A percentile compares a stretch with the other conserved stretches of the same genome.
Evolutionary conservation across 2,329 filamentous ascomycete genomes (phyloP).

Genomic region (Trichoderma breve): DNA sequence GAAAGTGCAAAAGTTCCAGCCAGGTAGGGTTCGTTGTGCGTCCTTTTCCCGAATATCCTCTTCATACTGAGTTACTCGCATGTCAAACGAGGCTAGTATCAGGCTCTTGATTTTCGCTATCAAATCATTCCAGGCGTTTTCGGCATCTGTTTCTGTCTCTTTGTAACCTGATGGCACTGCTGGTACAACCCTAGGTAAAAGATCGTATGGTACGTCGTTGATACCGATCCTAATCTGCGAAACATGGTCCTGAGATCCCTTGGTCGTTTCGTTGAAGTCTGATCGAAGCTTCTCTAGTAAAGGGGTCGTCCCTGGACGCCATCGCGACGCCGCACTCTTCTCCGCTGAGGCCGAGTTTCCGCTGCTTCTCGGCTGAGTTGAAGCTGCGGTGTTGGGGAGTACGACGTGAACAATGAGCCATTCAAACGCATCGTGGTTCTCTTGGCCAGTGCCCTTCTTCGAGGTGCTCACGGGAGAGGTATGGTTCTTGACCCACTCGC

Average conservation of each 20-base stretch:
- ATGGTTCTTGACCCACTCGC: conserved; percentile 87
- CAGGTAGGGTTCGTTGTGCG: conserved; percentile 77
- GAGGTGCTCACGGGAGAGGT: conserved; percentile 59
- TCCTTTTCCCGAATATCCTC: conserved; percentile 96
- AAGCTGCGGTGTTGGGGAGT: conserved; percentile 77
- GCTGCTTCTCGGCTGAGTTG: conserved; percentile 69
- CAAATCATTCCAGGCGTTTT: conserved; percentile 79
- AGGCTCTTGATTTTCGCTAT: conserved; percentile 82
- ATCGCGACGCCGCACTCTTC: conserved; percentile 67
- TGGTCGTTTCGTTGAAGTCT: conserved; percentile 78
- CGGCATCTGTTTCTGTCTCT: conserved; percentile 74
- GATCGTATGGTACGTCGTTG: conserved; percentile 65
- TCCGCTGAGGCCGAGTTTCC: conserved; percentile 59
- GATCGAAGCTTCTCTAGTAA: conserved; percentile 85
- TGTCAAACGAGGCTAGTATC: conserved; percentile 87
- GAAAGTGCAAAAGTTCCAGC: conserved; percentile 99
- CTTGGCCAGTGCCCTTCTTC: conserved; percentile 61
- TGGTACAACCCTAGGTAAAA: conserved; percentile 60
- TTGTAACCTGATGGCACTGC: conserved; percentile 62
- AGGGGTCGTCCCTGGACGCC: conserved; percentile 76
- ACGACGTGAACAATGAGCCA: conserved; percentile 95
- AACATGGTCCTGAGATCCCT: conserved; percentile 71
- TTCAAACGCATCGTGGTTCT: conserved; percentile 95
- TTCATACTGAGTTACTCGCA: conserved; percentile 89
- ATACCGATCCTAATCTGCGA: conserved; percentile 79